Conservation (phyloP, 768 basidiomycete genomes). For the Lactarius sp. region DNA sequence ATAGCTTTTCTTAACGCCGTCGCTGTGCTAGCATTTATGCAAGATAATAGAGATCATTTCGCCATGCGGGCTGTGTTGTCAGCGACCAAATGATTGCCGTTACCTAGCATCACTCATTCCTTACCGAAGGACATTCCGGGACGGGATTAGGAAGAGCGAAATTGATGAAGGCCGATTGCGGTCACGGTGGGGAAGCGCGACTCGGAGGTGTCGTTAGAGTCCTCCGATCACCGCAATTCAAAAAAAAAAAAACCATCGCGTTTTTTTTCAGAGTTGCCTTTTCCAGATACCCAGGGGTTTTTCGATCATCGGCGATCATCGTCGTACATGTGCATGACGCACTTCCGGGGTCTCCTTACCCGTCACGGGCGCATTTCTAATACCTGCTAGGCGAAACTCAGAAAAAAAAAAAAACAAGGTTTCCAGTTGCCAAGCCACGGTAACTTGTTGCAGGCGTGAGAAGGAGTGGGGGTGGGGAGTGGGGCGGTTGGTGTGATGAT, state of each 20-base stretch:
- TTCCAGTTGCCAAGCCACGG: no score
- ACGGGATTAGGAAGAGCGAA: background rate
- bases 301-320: background rate
- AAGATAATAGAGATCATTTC: conserved; percentile 19
- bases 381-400: no score
- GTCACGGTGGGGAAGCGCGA: no score
- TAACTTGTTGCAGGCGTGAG: no score
- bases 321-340: no score
- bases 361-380: no score
- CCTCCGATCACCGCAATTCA: background rate
- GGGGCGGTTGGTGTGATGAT: no score
- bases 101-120: background rate
- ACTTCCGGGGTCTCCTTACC: no score
- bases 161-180: no score
- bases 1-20: conserved; percentile 1
- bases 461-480: no score
- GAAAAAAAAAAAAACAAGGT: no score
- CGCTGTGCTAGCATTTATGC: conserved; percentile 23
- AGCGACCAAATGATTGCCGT: background rate
- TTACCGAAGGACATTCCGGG: background rate
- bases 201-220: background rate
- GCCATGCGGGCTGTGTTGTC: background rate
- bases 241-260: background rate
- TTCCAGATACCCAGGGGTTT: no score
- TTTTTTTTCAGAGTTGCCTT: background rate